These are phyloP conservation scores for Eucalyptus fibrosa DNA, from an alignment of 345 rosid genomes.

Conservation along the genomic window DNA sequence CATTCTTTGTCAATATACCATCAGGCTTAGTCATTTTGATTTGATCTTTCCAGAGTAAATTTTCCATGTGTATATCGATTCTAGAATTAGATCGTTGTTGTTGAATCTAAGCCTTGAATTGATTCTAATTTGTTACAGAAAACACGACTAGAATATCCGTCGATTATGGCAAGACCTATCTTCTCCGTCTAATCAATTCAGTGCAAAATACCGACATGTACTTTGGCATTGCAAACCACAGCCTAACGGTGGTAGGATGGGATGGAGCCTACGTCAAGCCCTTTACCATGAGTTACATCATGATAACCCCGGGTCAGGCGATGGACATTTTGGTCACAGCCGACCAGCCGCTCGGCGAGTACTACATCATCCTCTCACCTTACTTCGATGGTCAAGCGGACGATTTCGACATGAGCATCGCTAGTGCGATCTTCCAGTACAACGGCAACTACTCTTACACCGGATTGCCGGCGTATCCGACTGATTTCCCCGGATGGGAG, in stretches of 20 bases:
- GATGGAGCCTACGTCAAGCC: slow-evolving; percentile 22
- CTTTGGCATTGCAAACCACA: slow-evolving; percentile 17
- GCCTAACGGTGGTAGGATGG: slow-evolving; percentile 13
- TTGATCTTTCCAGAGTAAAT: not conserved
- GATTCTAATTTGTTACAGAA: not conserved
- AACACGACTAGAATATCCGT: slow-evolving; percentile 1
- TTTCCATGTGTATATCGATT: not conserved
- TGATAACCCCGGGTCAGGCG: slow-evolving; percentile 17
- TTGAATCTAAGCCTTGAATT: not conserved
- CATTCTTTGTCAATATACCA: not conserved
- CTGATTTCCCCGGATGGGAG: not conserved
- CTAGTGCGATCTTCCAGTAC: slow-evolving; percentile 24
- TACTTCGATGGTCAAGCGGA: not conserved
- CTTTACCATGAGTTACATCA: not conserved
- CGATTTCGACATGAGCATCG: slow-evolving; percentile 6
- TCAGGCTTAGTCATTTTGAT: not conserved
- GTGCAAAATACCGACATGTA: slow-evolving; percentile 8
- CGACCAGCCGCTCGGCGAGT: slow-evolving; percentile 1
- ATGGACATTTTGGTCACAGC: slow-evolving; percentile 18
- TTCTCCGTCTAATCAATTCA: slow-evolving; percentile 14
- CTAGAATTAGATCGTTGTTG: not conserved
- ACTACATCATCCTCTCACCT: slow-evolving; percentile 12
- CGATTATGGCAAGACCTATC: slow-evolving; percentile 20
- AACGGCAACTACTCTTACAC: slow-evolving; percentile 3
- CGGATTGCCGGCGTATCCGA: not conserved